Percentiles rank a stretch among this genome's conserved stretches.
Evolutionary conservation across 2,329 filamentous ascomycete genomes (phyloP).

Genomic region (Cladophialophora psammophila): DNA sequence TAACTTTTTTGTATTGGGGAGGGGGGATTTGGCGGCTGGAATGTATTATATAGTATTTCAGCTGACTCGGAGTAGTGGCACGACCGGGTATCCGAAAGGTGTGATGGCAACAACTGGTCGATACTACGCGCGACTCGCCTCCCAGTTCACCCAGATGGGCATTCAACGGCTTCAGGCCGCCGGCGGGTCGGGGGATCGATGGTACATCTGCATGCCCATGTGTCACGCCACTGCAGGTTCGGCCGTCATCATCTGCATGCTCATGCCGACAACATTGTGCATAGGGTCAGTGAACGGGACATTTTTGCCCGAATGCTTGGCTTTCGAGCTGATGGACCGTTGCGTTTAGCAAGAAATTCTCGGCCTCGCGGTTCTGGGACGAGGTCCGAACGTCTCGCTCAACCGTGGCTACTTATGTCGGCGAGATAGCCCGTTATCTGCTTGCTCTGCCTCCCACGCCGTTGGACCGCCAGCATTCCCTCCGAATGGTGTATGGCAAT

Average conservation of each 20-base stretch:
- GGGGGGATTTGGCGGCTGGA: too few species aligned
- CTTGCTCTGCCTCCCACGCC: conserved; percentile 52
- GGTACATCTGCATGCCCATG: conserved; percentile 78
- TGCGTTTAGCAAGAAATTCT: conserved; percentile 23
- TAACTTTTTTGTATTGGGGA: too few species aligned
- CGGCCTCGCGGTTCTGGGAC: conserved; percentile 34
- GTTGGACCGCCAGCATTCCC: conserved; percentile 53
- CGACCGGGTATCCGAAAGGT: conserved; percentile 77
- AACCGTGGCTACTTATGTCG: conserved; percentile 65
- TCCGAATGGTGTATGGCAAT: conserved; percentile 55
- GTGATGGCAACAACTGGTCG: conserved; percentile 46
- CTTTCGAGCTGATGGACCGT: not conserved
- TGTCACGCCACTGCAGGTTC: conserved; percentile 78
- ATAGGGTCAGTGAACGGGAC: conserved; percentile 69
- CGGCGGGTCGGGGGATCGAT: conserved; percentile 58
- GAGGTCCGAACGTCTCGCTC: conserved; percentile 47
- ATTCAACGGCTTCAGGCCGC: conserved; percentile 23
- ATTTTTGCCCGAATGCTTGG: conserved; percentile 54
- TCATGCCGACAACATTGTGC: conserved; percentile 46
- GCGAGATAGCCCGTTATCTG: conserved; percentile 58
- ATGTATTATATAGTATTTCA: too few species aligned
- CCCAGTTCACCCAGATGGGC: conserved; percentile 46
- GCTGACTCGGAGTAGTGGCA: conserved; percentile 60
- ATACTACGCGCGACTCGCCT: conserved; percentile 1
- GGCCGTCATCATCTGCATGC: conserved; percentile 60